Conservation (phyloP, 495 filamentous ascomycete species). For the Oidiodendron maius region DNA sequence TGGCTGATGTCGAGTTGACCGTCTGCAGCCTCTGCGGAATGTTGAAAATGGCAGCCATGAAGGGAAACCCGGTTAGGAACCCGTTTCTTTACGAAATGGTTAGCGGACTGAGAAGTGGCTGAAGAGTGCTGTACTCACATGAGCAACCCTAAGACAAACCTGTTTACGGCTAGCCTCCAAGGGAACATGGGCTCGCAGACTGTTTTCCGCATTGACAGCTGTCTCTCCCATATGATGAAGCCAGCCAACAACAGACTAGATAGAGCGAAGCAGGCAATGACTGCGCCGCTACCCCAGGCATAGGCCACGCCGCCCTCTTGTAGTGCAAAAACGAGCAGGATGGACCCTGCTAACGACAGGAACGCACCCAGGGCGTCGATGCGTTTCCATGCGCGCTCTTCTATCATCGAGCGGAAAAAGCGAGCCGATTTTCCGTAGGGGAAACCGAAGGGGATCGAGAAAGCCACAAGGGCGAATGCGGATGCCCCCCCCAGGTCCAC, state of each 20-base stretch:
- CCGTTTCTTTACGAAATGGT: conserved; percentile 18
- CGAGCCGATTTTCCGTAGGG: no score
- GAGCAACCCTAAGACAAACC: conserved; percentile 23
- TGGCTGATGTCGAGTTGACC: conserved; percentile 38
- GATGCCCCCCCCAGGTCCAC: conserved; percentile 24
- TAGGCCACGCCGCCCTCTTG: conserved; percentile 48
- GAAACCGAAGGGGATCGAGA: neutral
- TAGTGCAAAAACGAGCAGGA: conserved; percentile 51
- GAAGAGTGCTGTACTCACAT: conserved; percentile 32
- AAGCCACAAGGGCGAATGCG: conserved; percentile 19
- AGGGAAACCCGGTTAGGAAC: conserved; percentile 45
- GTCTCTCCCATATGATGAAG: conserved; percentile 38
- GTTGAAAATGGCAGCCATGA: conserved; percentile 49
- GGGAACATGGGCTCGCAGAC: conserved; percentile 32
- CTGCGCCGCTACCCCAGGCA: conserved; percentile 36
- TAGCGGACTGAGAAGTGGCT: conserved; percentile 9
- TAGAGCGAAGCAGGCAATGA: conserved; percentile 33
- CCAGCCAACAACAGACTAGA: conserved; percentile 35
- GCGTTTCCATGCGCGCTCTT: no score
- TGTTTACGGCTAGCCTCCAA: conserved; percentile 27
- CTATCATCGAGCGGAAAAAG: no score
- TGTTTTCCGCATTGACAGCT: conserved; percentile 35
- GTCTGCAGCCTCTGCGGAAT: conserved; percentile 57
- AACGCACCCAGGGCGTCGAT: conserved; percentile 53
- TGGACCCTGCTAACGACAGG: conserved; percentile 44